Conservation (phyloP, 257 asterid species). For the Lavandula angustifolia region DNA sequence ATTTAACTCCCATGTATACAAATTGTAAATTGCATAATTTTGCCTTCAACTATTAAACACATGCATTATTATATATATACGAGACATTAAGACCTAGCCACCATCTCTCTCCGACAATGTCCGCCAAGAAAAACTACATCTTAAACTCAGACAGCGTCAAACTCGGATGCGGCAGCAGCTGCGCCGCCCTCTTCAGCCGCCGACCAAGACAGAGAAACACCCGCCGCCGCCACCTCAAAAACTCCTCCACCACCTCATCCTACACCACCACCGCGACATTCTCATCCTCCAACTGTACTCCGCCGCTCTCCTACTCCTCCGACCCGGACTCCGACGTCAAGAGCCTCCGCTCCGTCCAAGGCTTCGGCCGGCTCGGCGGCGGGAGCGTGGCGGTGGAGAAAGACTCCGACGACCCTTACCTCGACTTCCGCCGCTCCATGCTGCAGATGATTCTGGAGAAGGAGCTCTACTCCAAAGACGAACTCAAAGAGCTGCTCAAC, state of each 20-base stretch:
- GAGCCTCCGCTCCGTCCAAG: slow-evolving; percentile 63
- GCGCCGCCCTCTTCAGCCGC: slow-evolving; percentile 51
- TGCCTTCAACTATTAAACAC: too few relatives aligned
- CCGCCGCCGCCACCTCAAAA: slow-evolving; percentile 18
- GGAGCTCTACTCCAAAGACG: slow-evolving; percentile 69
- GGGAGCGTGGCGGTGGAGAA: slow-evolving; percentile 83
- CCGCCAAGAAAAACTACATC: slow-evolving; percentile 47
- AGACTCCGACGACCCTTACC: slow-evolving; percentile 85
- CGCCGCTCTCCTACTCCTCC: slow-evolving; percentile 31
- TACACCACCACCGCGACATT: slow-evolving; percentile 31
- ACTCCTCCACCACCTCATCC: slow-evolving; percentile 39
- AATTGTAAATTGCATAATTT: too few relatives aligned
- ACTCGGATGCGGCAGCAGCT: slow-evolving; percentile 60
- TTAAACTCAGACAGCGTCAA: slow-evolving; percentile 50
- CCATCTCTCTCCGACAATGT: slow-evolving; percentile 36
- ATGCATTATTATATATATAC: too few relatives aligned
- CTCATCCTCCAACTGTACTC: slow-evolving; percentile 34
- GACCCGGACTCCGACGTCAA: slow-evolving; percentile 44
- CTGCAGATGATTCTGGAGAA: slow-evolving; percentile 88
- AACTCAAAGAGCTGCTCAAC: slow-evolving; percentile 68
- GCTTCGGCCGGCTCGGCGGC: slow-evolving; percentile 65
- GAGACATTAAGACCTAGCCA: background rate
- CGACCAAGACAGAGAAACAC: slow-evolving; percentile 31
- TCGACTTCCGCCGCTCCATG: slow-evolving; percentile 88
- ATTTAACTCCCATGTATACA: too few relatives aligned